Conservation (phyloP, 257 asterid genomes). For the Solanum sparsipilum region DNA sequence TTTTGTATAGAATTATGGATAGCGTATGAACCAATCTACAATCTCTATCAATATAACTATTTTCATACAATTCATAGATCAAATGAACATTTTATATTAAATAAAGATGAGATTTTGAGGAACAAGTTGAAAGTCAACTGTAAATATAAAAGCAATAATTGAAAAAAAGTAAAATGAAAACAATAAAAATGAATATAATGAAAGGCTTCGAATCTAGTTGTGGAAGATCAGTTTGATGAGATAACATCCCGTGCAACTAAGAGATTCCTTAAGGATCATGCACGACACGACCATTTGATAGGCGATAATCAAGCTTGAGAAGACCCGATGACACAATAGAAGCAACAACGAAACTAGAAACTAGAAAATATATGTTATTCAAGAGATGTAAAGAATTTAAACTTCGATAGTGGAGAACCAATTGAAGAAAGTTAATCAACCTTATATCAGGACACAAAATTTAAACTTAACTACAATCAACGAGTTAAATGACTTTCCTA, state of each 20-base stretch:
- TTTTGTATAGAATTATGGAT: background rate
- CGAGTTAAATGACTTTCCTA: background rate
- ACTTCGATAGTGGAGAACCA: background rate
- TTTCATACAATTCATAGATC: background rate
- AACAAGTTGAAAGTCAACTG: background rate
- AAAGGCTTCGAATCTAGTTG: background rate
- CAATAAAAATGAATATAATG: background rate
- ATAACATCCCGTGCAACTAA: background rate
- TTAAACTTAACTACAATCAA: background rate
- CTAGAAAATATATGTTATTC: too few relatives aligned
- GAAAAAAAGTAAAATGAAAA: background rate
- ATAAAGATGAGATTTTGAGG: background rate
- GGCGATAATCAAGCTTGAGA: background rate
- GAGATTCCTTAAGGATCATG: background rate
- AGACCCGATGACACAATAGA: background rate
- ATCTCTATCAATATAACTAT: background rate
- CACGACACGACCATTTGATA: background rate
- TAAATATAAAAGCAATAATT: too few relatives aligned
- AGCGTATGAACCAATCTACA: background rate
- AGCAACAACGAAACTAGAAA: background rate
- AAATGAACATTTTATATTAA: background rate
- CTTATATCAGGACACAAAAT: background rate
- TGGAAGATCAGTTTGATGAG: background rate
- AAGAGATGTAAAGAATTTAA: background rate
- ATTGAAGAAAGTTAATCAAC: background rate